Base-by-base conservation (phyloP, 2,329 filamentous ascomycete genomes). In the Sclerotinia sclerotiorum region DNA sequence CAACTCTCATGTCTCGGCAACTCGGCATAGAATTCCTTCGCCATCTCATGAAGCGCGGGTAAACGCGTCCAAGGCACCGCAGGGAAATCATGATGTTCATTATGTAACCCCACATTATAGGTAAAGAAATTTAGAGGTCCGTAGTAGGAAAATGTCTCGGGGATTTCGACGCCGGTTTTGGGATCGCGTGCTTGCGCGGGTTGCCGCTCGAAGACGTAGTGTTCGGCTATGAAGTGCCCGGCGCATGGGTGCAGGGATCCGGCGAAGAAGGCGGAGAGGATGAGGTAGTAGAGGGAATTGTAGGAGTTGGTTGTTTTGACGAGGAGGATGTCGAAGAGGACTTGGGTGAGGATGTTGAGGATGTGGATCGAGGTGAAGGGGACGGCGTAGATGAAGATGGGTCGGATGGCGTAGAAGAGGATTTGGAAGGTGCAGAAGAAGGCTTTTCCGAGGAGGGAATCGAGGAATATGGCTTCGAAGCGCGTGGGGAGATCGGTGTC, bases 391-490 rank as follows among this genome's bases (percentile, higher is more conserved):
- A 99, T 87, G 81, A 94, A 89, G 90, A 98, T 97, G 70, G 95
- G 95, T 21, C 95, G 92, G 63, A 99, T 81, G 76, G 95, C 95
- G 83, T 99, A 99, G 86, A 99, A 99, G 78, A 99, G 87, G 80
- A 99, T 97, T 81, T 99, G 95, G 83, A 97, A 99, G 74, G 95
- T 99, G 82, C 91, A 94, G 86, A 99, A 99, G 84, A 99, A 99
- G 73, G 95, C 90, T 82, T 99, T 99, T 79, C 95, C 95, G 24
- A 94, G 87, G 75, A 99, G 89, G 10, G 93, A 97, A 83, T 99
- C 92, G 76, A 99, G 89, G 79, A 99, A 90, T 78, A 97, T 81
- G 71, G 93, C 94, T 82, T 99, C 95, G 63, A 97, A 81, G 61
- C 92, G 88, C 24, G 95, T 98, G 32, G 95, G 95, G 39, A 99